Base-by-base conservation (phyloP, 805 yeast species). In the Kodamaea laetipori region DNA sequence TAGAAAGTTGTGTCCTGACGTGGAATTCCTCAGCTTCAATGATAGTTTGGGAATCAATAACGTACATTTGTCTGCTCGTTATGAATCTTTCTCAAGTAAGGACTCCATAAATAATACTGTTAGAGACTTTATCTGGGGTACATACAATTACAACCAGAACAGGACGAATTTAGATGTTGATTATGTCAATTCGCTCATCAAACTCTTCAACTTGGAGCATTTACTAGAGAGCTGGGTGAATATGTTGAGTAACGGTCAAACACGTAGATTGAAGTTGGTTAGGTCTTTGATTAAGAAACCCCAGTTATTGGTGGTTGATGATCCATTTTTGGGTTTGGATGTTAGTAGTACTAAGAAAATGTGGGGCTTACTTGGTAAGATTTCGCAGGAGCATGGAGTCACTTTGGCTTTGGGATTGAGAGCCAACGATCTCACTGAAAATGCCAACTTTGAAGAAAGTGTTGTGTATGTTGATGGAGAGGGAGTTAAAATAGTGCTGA, bases 191-290 rank as follows among this genome's bases (percentile, higher is more conserved):
- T 51, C 58, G 1, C 65, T 85, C 15, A 54, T 86, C 7, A 60
- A 67, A 3, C 63, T 66, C 21, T 73, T 94, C 44, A 70, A 77
- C 38, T 67, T 92, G 46, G 63, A 60, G 4, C 81, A 77, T 0
- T 61, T 90, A 37, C 71, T 78, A 42, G 73, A 80, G 43, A 77
- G 88, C 46, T 92, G 95, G 89, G 79, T 86, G 25, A 87, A 88
- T 60, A 86, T 92, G 0, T 68, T 94, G 34, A 86, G 96, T 61
- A 94, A 94, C 61, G 99, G 99, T 0, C 99, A 94, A 63, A 81
- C 86, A 60, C 74, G 99, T 53, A 72, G 99, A 39, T 96, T 97
- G 0, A 74, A 97, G 48, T 66, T 94, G 19, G 98, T 97, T 0
- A 76, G 78, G 47, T 81, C 90, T 0, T 54, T 94, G 33, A 73